phyloP scores from a whole-genome alignment of 257 asterid species.

The Fraxinus pennsylvanica region DNA sequence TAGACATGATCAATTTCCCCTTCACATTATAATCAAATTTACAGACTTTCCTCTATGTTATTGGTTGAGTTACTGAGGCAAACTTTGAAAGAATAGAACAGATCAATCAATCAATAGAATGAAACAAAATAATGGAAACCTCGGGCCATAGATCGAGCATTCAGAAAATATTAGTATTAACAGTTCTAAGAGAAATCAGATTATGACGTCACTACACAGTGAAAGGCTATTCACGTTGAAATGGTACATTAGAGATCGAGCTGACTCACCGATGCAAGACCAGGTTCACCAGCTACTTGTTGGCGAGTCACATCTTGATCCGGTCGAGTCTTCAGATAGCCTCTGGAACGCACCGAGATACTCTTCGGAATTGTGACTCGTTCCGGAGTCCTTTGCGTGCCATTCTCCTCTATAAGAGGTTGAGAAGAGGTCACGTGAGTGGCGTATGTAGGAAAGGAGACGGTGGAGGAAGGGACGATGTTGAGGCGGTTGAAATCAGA shows the following conservation, averaged over 20 bases:
- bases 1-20: neutral
- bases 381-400: slow-evolving; percentile 36
- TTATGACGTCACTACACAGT: neutral
- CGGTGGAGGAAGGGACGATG: slow-evolving; percentile 32
- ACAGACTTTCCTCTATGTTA: neutral
- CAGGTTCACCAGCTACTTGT: slow-evolving; percentile 30
- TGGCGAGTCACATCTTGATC: slow-evolving; percentile 33
- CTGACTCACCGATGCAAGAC: slow-evolving; percentile 49
- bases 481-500: slow-evolving; percentile 63
- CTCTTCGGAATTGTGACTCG: slow-evolving; percentile 69
- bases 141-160: neutral
- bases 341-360: slow-evolving; percentile 73
- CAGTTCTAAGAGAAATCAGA: neutral
- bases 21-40: neutral
- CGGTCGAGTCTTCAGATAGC: slow-evolving; percentile 52
- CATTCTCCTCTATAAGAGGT: slow-evolving; percentile 40
- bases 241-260: neutral
- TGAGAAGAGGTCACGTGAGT: slow-evolving; percentile 28
- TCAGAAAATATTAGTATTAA: neutral
- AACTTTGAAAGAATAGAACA: neutral
- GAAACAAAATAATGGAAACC: neutral
- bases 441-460: slow-evolving; percentile 23
- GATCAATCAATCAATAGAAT: neutral
- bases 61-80: neutral
- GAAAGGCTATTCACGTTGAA: neutral